Base-by-base conservation (phyloP, 176 grass and related monocot species). In the Sorghum bicolor region DNA sequence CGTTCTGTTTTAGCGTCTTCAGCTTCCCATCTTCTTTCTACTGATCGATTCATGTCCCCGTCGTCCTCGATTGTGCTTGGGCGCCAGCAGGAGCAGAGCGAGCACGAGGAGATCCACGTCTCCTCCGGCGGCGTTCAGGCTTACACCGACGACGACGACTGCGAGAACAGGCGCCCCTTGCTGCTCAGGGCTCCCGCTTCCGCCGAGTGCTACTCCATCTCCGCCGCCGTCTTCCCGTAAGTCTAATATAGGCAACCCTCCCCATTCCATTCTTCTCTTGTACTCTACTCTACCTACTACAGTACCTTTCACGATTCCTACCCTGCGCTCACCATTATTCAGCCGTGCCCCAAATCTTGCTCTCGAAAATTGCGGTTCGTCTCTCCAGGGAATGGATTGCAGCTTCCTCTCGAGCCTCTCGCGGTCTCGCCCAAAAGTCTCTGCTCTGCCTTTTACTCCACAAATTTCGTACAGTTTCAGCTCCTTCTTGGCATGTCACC, bases 151-250 rank as follows among this genome's bases (percentile, higher is more conserved):
- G 80, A 63, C 3, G 61, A 50, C 1, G 72, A 76, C 61, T 66
- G 72, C 62, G 82, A 84, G 73, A 77, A 19, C 62, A 52, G 17
- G 45, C 72, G 62, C n/a, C 73, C 93, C 79, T 80, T 96, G 67
- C 86, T 91, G 61, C 53, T 30, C 47, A 11, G 33, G 66, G 10
- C 78, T 53, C 31, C 76, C 31, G 53, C 70, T 53, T 5, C 43
- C 68, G 68, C 74, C 20, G 93, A 96, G 80, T 84, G 70, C 81
- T 92, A 86, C 84, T 92, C 88, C 80, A 72, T 84, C 61, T 40
- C 17, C 48, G 88, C 90, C 15, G 90, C 88, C 24, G 75, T 92
- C 76, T 67, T 92, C 63, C 90, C 93, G 93, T 96, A 15, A 86
- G 87, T 45, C 11, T 14, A 19, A 7, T 67, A 7, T 67, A 22